Base-by-base conservation (phyloP, 129 eudicot species). In the Flaveria bidentis region DNA sequence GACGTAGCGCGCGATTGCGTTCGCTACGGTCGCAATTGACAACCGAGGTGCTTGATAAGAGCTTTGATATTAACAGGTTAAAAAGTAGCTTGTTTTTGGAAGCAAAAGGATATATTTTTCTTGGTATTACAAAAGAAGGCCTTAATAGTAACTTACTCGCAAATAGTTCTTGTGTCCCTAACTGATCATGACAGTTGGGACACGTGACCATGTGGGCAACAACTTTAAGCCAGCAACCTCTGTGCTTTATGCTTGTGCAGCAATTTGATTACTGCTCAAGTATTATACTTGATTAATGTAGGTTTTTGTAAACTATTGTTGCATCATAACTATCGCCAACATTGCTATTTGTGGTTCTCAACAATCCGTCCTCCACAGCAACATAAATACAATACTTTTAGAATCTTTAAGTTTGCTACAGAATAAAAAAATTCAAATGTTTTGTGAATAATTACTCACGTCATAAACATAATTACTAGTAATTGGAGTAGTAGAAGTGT, bases 401-500 rank as follows among this genome's bases (percentile, higher is more conserved):
- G 68, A 45, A 62, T 62, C 68, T 28, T 33, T 63, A 63, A 63
- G 68, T 28, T 61, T 28, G 12, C 22, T 28, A 63, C 45, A 0
- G 45, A 6, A 11, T 63, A 63, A 3, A 23, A 58, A 10, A 1
- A 9, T 23, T 58, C 0, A 28, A 14, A 9, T 13, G 3, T 30
- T 64, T 36, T 33, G 33, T 15, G 78, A 42, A 33, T 73, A 8
- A 2, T 57, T 57, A 36, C 25, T 73, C 69, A 20, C 15, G 39
- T 20, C 28, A 56, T 56, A 5, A 55, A 20, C 53, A 73, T 2
- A 10, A 41, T 56, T 6, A 57, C 56, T 42, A 41, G 42, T 42
- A 61, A 65, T 17, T 17, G 14, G 51, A 63, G 63, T 72, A 39
- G 66, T 52, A 72, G 66, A 30, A 53, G 13, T 33, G 47, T 71